phyloP scores from a whole-genome alignment of 2,329 filamentous ascomycete species.

The Fusarium albosuccineum region DNA sequence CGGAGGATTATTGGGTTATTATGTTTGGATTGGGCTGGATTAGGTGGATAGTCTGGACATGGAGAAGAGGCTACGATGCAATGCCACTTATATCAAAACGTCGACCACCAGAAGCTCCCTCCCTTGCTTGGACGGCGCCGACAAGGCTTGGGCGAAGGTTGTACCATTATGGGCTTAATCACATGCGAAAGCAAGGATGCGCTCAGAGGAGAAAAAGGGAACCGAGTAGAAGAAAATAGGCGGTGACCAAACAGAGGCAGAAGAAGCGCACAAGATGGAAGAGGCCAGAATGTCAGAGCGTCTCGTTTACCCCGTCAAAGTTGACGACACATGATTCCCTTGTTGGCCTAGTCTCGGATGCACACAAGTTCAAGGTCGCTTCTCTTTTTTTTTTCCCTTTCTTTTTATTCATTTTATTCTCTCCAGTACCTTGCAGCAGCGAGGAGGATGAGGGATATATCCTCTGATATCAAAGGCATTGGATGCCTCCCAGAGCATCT shows the following conservation, averaged over 20 bases:
- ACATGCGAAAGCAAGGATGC: conserved; percentile 4
- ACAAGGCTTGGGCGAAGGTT: not conserved
- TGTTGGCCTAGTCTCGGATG: conserved; percentile 4
- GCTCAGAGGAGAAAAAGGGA: conserved; percentile 3
- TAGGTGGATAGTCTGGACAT: no score
- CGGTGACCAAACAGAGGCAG: conserved; percentile 9
- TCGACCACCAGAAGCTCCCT: no score
- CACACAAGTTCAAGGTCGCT: not conserved
- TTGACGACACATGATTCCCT: conserved; percentile 6
- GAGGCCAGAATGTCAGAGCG: conserved; percentile 9
- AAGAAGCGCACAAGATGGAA: not conserved
- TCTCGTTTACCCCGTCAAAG: not conserved
- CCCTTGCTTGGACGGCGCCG: no score
- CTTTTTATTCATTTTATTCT: not conserved
- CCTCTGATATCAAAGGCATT: not conserved
- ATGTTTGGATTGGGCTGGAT: no score
- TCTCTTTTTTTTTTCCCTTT: not conserved
- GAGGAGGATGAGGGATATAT: no score
- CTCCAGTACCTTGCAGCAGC: no score
- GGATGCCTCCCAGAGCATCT: conserved; percentile 5
- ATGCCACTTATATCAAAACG: no score
- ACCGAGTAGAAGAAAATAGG: conserved; percentile 12
- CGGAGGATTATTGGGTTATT: no score
- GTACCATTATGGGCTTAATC: not conserved
- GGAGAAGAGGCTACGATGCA: no score